phyloP scores from a whole-genome alignment of 371 early-diverging fungal genomes.

The Mucor piriformis region DNA sequence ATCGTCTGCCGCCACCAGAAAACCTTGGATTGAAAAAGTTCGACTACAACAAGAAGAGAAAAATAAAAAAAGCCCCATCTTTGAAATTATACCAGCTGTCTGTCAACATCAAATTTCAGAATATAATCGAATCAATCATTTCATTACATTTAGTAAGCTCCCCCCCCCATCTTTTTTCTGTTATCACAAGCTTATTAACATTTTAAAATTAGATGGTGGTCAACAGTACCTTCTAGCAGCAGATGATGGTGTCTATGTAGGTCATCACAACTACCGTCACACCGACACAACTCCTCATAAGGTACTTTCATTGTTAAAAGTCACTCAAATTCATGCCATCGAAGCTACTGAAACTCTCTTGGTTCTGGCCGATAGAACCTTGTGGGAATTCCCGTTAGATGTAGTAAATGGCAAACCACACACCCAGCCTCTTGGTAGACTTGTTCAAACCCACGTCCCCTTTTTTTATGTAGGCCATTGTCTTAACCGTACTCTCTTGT shows the following conservation, averaged over 20 bases:
- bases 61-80: conserved; percentile 54
- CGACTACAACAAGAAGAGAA: conserved; percentile 67
- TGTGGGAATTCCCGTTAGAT: conserved; percentile 47
- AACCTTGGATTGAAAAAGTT: conserved; percentile 84
- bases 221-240: conserved; percentile 48
- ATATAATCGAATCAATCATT: conserved; percentile 36
- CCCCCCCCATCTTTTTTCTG: neutral
- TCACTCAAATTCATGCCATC: conserved; percentile 43
- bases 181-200: neutral
- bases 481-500: conserved; percentile 38
- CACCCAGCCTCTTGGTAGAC: conserved; percentile 34
- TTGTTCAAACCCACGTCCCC: conserved; percentile 41
- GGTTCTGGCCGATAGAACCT: conserved; percentile 37
- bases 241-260: conserved; percentile 50
- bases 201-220: conserved; percentile 29
- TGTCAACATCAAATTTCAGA: conserved; percentile 21
- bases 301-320: conserved; percentile 32
- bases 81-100: conserved; percentile 58
- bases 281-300: conserved; percentile 30
- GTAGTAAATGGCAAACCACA: conserved; percentile 39
- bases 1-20: conserved; percentile 70
- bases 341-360: conserved; percentile 41
- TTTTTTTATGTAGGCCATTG: conserved; percentile 45
- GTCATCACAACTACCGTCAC: conserved; percentile 24
- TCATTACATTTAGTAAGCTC: conserved; percentile 49